Conservation (phyloP, 495 filamentous ascomycete genomes). For the Letharia columbiana region DNA sequence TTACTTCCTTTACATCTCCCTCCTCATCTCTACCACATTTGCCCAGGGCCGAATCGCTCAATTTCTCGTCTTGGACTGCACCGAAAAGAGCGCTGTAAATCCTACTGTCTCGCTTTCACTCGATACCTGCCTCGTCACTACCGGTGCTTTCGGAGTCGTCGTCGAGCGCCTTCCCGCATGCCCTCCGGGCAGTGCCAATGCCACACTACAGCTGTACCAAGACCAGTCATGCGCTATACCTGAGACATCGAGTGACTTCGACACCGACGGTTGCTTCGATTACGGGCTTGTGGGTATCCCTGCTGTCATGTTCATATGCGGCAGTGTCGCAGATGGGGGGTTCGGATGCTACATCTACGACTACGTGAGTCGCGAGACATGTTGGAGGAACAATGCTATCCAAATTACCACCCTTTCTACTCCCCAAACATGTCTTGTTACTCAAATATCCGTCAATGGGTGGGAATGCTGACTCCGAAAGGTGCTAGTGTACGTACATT, state of each 20-base stretch:
- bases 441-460: too few relatives aligned
- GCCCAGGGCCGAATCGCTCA: conserved; percentile 3
- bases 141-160: background rate
- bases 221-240: conserved; percentile 11
- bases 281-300: background rate
- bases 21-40: background rate
- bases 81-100: conserved; percentile 4
- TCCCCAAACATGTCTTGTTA: too few relatives aligned
- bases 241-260: too few relatives aligned
- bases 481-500: too few relatives aligned
- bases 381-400: too few relatives aligned
- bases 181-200: conserved; percentile 6
- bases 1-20: background rate
- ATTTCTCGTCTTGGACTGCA: background rate
- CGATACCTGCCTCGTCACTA: conserved; percentile 12
- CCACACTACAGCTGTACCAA: conserved; percentile 5
- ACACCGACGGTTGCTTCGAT: background rate
- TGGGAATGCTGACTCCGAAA: too few relatives aligned
- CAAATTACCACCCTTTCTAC: too few relatives aligned
- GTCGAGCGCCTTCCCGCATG: conserved; percentile 7
- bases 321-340: background rate
- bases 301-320: conserved; percentile 11
- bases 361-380: background rate
- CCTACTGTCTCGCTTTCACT: conserved; percentile 5
- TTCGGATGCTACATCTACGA: conserved; percentile 11